These are phyloP conservation scores for Yamadazyma oceani DNA, from an alignment of 1,139 yeast species.

Conservation along the genomic window DNA sequence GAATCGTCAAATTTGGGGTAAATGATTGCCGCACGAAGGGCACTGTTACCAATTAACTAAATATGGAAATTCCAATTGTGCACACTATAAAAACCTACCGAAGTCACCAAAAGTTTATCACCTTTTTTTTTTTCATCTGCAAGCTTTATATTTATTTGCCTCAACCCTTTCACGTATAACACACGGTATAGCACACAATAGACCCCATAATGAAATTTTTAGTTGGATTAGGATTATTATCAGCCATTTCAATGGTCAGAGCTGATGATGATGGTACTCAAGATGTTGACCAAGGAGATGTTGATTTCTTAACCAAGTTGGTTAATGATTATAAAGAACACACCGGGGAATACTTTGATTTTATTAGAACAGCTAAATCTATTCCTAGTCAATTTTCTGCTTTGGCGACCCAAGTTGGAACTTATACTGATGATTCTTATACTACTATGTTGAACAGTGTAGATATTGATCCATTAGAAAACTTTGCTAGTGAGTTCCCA, in stretches of 20 bases:
- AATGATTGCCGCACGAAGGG: conserved; percentile 8
- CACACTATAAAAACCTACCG: not conserved
- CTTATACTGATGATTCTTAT: conserved; percentile 42
- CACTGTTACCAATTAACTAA: conserved; percentile 1
- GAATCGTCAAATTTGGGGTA: conserved; percentile 10
- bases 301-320: conserved; percentile 39
- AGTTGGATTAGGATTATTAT: conserved; percentile 3
- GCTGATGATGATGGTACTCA: conserved; percentile 30
- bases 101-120: not conserved
- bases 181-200: too few relatives aligned
- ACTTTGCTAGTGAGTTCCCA: conserved; percentile 42
- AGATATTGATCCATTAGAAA: conserved; percentile 26
- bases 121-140: not conserved
- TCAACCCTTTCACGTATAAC: too few relatives aligned
- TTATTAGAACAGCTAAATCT: conserved; percentile 31
- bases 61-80: not conserved
- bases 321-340: conserved; percentile 36
- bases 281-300: too few relatives aligned
- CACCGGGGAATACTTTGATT: conserved; percentile 28
- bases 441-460: conserved; percentile 37
- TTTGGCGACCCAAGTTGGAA: conserved; percentile 37
- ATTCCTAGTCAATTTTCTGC: conserved; percentile 37
- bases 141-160: too few relatives aligned
- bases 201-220: conserved; percentile 8
- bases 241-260: conserved; percentile 18